phyloP scores from a whole-genome alignment of 495 filamentous ascomycete species.

The Massariosphaeria phaeospora region DNA sequence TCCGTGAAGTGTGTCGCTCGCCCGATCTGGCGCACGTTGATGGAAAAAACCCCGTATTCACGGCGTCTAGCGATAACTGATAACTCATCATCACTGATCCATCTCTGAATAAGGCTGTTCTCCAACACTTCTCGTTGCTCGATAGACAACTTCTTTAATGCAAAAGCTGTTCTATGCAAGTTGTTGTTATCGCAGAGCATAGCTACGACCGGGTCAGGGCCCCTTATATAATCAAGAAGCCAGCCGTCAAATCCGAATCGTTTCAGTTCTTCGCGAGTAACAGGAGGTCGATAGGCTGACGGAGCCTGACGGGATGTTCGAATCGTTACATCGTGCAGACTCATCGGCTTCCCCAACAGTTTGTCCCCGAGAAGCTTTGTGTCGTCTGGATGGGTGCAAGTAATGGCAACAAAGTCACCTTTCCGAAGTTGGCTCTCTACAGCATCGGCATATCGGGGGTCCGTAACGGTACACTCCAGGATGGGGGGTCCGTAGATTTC shows the following conservation, averaged over 20 bases:
- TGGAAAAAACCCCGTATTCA: slow-evolving; percentile 73
- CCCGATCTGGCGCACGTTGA: slow-evolving; percentile 51
- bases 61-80: slow-evolving; percentile 55
- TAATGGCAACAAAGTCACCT: slow-evolving; percentile 67
- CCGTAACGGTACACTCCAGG: slow-evolving; percentile 73
- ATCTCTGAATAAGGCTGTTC: slow-evolving; percentile 50
- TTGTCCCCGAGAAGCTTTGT: slow-evolving; percentile 62
- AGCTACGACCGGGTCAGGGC: slow-evolving; percentile 77
- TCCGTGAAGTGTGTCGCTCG: slow-evolving; percentile 67
- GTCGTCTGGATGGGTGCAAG: slow-evolving; percentile 65
- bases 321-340: slow-evolving; percentile 62
- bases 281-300: slow-evolving; percentile 48
- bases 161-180: slow-evolving; percentile 63
- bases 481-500: slow-evolving; percentile 82
- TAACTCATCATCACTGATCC: slow-evolving; percentile 61
- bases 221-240: slow-evolving; percentile 68
- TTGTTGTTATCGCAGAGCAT: slow-evolving; percentile 71
- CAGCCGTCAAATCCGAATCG: slow-evolving; percentile 71
- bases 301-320: slow-evolving; percentile 51
- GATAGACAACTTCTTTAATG: slow-evolving; percentile 56
- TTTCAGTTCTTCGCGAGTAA: slow-evolving; percentile 52
- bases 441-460: slow-evolving; percentile 64
- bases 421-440: slow-evolving; percentile 66
- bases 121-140: slow-evolving; percentile 58
- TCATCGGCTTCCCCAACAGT: slow-evolving; percentile 50